These are phyloP conservation scores for Combretum micranthum DNA, from an alignment of 345 rosid genomes.

Conservation along the genomic window DNA sequence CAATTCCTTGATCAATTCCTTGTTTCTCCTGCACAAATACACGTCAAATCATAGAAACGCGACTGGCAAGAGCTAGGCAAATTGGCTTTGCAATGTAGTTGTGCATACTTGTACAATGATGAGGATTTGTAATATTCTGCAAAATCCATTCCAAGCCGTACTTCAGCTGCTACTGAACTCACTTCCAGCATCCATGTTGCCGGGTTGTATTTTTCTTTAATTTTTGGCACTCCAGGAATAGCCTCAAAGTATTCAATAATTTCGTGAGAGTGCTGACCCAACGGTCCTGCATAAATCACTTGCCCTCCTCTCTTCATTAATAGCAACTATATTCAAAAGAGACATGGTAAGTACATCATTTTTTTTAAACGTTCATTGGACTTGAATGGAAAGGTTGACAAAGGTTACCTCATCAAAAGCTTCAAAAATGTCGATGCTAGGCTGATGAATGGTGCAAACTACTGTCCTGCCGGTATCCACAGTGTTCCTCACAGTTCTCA, in stretches of 20 bases:
- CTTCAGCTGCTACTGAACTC: constrained; percentile 70
- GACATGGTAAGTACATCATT: not conserved
- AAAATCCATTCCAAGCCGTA: constrained; percentile 58
- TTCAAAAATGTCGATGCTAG: constrained; percentile 85
- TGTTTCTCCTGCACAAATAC: constrained; percentile 16
- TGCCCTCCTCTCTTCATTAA: constrained; percentile 91
- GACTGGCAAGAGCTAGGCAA: not conserved
- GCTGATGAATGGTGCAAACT: constrained; percentile 85
- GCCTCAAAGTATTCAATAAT: constrained; percentile 70
- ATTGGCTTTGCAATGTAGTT: not conserved
- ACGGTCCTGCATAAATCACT: constrained; percentile 65
- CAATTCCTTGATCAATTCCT: constrained; percentile 21
- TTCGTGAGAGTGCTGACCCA: constrained; percentile 57
- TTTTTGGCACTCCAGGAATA: constrained; percentile 53
- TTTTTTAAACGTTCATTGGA: no score
- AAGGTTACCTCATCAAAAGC: constrained; percentile 57
- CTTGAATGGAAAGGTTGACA: no score
- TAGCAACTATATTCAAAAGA: constrained; percentile 22
- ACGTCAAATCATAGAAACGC: not conserved
- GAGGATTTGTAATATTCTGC: constrained; percentile 60
- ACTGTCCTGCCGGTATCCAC: constrained; percentile 88
- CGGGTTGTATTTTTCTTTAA: constrained; percentile 67
- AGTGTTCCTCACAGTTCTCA: constrained; percentile 89
- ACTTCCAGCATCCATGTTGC: constrained; percentile 96
- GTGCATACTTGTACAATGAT: constrained; percentile 47